phyloP scores from a whole-genome alignment of 129 eudicot genomes.

The Tagetes erecta region DNA sequence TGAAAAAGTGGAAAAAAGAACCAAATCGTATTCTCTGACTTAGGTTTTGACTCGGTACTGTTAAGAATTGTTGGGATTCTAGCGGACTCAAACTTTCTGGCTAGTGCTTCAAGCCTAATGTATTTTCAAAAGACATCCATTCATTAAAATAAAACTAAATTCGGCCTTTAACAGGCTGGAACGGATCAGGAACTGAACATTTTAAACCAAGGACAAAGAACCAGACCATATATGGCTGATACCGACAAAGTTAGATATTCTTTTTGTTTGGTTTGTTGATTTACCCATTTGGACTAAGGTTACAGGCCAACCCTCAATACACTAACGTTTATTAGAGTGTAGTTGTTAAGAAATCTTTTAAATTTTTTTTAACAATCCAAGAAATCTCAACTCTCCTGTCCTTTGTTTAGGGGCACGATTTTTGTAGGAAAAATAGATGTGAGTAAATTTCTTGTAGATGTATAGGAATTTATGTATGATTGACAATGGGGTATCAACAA shows the following conservation, averaged over 20 bases:
- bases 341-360: neutral
- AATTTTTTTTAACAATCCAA: neutral
- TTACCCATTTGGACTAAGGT: neutral
- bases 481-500: constrained; percentile 12
- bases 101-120: neutral
- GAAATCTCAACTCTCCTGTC: neutral
- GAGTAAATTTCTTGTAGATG: neutral
- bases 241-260: neutral
- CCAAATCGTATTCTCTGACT: neutral
- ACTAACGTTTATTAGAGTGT: neutral
- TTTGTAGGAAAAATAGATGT: neutral
- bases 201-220: neutral
- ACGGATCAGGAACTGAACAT: neutral
- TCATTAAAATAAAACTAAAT: neutral
- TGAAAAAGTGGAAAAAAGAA: neutral
- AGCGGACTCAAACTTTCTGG: neutral
- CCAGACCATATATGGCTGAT: neutral
- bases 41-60: neutral
- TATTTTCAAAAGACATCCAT: neutral
- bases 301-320: neutral
- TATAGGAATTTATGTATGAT: neutral
- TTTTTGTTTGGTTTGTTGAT: neutral
- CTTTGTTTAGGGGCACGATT: neutral
- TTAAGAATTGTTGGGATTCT: neutral
- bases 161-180: neutral